phyloP scores from a whole-genome alignment of 2,329 filamentous ascomycete genomes.

The Rutstroemia sp. region DNA sequence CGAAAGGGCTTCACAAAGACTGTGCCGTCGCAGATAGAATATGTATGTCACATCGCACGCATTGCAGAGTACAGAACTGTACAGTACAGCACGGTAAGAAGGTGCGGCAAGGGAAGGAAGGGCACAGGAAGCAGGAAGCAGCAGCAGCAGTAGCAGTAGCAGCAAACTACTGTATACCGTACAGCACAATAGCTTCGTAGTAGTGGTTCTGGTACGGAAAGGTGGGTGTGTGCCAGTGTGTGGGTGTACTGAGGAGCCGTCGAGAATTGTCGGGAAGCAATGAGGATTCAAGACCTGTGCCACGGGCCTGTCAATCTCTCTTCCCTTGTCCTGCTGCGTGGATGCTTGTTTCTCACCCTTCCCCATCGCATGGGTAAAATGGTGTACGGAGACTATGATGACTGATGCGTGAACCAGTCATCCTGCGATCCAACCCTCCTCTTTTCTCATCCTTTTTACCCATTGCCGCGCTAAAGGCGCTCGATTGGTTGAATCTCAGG shows the following conservation, averaged over 20 bases:
- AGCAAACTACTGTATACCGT: background rate
- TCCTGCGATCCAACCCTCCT: background rate
- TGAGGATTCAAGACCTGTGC: too few species aligned
- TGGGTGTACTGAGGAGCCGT: too few species aligned
- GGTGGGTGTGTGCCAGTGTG: too few species aligned
- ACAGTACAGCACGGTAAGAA: background rate
- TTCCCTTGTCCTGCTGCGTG: too few species aligned
- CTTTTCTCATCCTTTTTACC: background rate
- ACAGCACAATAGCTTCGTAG: too few species aligned
- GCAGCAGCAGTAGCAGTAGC: background rate
- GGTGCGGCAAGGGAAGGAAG: background rate
- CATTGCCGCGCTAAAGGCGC: slow-evolving; percentile 1
- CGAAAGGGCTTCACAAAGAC: background rate
- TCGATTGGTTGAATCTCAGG: background rate
- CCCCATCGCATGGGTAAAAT: background rate
- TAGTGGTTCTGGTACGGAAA: too few species aligned
- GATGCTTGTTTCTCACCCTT: background rate
- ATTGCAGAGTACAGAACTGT: background rate
- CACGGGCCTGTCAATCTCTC: background rate
- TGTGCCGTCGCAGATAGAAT: background rate
- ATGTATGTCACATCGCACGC: background rate
- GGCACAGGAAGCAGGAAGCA: background rate
- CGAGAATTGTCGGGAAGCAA: too few species aligned
- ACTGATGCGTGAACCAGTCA: background rate
- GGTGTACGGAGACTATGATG: background rate